Percentiles rank a stretch among this genome's conserved stretches.
Evolutionary conservation across 2,329 filamentous ascomycete species (phyloP).

Genomic region (Epichloe elymi): DNA sequence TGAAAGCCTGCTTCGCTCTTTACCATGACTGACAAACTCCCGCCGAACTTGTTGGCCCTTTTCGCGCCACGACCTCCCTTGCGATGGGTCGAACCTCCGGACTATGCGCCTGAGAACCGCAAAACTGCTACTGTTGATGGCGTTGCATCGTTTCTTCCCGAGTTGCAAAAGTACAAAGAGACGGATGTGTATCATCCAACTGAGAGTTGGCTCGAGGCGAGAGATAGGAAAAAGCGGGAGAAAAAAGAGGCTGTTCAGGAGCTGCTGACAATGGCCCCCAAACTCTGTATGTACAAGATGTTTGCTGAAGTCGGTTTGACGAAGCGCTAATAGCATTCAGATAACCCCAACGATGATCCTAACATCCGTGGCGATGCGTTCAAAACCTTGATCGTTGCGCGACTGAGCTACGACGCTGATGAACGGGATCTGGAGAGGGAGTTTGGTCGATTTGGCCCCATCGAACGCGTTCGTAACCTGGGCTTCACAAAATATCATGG

Average conservation of each 20-base stretch:
- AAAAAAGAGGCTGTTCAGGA: conserved; percentile 57
- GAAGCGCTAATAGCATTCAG: conserved; percentile 27
- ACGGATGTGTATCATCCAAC: conserved; percentile 66
- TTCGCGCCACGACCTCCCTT: conserved; percentile 90
- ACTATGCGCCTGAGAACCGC: conserved; percentile 72
- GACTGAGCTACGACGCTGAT: conserved; percentile 78
- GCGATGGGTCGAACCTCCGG: conserved; percentile 73
- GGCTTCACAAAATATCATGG: background rate
- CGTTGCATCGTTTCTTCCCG: conserved; percentile 60
- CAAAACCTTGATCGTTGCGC: conserved; percentile 85
- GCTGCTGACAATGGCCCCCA: conserved; percentile 48
- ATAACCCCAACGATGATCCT: conserved; percentile 70
- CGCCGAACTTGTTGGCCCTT: conserved; percentile 86
- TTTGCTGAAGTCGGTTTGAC: background rate
- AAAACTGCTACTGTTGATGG: conserved; percentile 61
- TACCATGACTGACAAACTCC: conserved; percentile 89
- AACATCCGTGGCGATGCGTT: conserved; percentile 89
- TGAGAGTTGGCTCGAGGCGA: conserved; percentile 83
- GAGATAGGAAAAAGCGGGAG: conserved; percentile 72
- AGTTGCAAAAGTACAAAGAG: conserved; percentile 64
- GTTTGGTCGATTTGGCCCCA: conserved; percentile 84
- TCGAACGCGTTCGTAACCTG: conserved; percentile 60
- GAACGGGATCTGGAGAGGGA: conserved; percentile 85
- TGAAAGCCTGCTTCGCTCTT: background rate
- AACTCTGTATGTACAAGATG: conserved; percentile 40